Evolutionary conservation across 306 rosid species (phyloP), one percentile per base, ranked within the genome.

Genomic region (Casuarina glauca): DNA sequence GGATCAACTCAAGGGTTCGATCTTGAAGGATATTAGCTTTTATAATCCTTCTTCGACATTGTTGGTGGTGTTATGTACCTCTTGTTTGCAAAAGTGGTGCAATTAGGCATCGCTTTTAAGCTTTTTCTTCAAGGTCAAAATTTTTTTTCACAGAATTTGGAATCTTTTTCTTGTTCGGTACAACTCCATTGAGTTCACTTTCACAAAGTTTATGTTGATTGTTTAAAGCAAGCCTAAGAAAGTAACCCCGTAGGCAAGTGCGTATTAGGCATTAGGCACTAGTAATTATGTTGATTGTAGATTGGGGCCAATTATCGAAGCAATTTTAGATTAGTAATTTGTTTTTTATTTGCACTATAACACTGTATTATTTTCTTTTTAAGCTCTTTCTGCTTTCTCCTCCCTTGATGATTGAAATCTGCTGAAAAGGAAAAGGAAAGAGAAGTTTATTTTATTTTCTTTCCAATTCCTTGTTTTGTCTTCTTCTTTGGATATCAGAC

Each of bases 161-260:
- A 66, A 39, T 42, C 49, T 17, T 41, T 66, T 66, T 66, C 50
- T 41, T 66, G 32, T 41, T 66, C 0, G 49, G 36, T 16, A 66
- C 49, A 7, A 66, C 2, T 41, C 71, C 71, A 66, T n/a, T 17
- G 49, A 42, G 50, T 39, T 9, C 50, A 17, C 46, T 66, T 42
- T 64, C 70, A 39, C 32, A 58, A 58, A 58, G 64, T 26, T 58
- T 20, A 9, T 8, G n/a, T 72, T 69, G 69, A 77, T 53, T n/a
- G 2, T 43, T 8, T 5, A 5, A 72, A 66, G 63, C 50, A 9
- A 10, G 67, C 42, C 67, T 35, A 36, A 10, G n/a, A 57, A 2
- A 12, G 35, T 66, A 17, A 66, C 42, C 17, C 49, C 49, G 17
- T 66, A 41, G 48, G 66, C 45, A 35, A 62, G 69, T 26, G 32